Evolutionary conservation across 1,284 basidiomycete species (phyloP).

Genomic region (Moesziomyces antarcticus): DNA sequence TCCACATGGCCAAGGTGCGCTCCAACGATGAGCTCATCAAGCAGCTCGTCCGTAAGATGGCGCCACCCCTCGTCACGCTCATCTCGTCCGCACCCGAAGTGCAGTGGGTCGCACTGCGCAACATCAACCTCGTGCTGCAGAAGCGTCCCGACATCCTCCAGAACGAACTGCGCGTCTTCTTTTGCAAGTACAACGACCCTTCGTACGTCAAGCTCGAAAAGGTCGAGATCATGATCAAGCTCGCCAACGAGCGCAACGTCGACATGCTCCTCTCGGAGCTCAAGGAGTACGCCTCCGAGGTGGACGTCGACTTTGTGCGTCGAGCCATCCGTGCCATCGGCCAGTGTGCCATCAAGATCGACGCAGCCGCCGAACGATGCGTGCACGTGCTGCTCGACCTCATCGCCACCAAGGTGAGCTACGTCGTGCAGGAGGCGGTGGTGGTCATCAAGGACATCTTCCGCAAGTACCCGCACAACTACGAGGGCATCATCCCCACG

Average conservation of each 20-base stretch:
- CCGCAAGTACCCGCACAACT: slow-evolving; percentile 95
- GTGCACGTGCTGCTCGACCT: slow-evolving; percentile 91
- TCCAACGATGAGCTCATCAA: slow-evolving; percentile 85
- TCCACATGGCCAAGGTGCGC: slow-evolving; percentile 69
- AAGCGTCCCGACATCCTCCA: slow-evolving; percentile 87
- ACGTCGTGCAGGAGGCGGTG: slow-evolving; percentile 97
- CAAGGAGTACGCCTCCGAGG: slow-evolving; percentile 97
- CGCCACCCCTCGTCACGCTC: slow-evolving; percentile 83
- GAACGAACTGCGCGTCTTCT: slow-evolving; percentile 98
- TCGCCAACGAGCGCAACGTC: slow-evolving; percentile 90
- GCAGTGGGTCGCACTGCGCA: slow-evolving; percentile 96
- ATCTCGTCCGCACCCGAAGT: slow-evolving; percentile 76
- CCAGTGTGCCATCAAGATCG: slow-evolving; percentile 94
- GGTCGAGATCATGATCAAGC: slow-evolving; percentile 95
- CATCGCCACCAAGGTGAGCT: slow-evolving; percentile 90
- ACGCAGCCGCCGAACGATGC: slow-evolving; percentile 89
- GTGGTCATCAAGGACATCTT: slow-evolving; percentile 99
- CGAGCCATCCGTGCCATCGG: slow-evolving; percentile 95
- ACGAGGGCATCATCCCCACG: slow-evolving; percentile 95
- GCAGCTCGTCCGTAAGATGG: slow-evolving; percentile 94
- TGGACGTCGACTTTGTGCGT: slow-evolving; percentile 97
- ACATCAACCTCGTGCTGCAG: slow-evolving; percentile 95
- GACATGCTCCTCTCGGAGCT: slow-evolving; percentile 93
- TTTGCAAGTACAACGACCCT: slow-evolving; percentile 99
- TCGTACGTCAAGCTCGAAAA: slow-evolving; percentile 98